These are phyloP conservation scores for Drosera capensis DNA, from an alignment of 148 eudicot species.

Conservation along the genomic window DNA sequence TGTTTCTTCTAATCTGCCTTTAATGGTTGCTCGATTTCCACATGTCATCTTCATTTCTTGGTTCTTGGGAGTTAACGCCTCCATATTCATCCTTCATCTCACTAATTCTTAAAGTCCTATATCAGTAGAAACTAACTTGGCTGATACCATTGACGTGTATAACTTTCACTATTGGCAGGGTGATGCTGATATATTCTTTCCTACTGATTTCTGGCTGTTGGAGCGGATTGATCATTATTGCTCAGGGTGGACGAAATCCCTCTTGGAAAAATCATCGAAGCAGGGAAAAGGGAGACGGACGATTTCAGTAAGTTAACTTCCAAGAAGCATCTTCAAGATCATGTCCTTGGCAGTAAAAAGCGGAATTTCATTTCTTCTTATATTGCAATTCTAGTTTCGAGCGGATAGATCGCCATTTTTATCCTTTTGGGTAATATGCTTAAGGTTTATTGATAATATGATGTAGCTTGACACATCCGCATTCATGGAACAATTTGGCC, in stretches of 20 bases:
- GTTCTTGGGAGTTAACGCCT: background rate
- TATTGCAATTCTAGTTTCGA: too few species aligned
- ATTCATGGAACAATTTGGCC: conserved; percentile 94
- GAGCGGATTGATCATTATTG: conserved; percentile 81
- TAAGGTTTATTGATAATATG: too few species aligned
- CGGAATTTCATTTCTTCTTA: too few species aligned
- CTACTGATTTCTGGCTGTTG: conserved; percentile 89
- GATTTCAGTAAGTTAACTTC: conserved; percentile 36
- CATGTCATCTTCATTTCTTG: too few species aligned
- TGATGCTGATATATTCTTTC: conserved; percentile 97
- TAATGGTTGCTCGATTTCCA: too few species aligned
- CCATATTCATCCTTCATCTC: background rate
- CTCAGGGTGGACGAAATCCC: conserved; percentile 55
- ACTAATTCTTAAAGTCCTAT: too few species aligned
- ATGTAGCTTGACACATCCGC: conserved; percentile 81
- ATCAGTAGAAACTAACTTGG: too few species aligned
- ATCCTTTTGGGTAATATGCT: too few species aligned
- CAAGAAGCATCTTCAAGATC: too few species aligned
- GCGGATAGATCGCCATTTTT: too few species aligned
- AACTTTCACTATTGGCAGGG: conserved; percentile 39
- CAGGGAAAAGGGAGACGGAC: conserved; percentile 71
- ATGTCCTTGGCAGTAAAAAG: too few species aligned
- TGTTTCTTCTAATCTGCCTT: too few species aligned
- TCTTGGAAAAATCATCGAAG: conserved; percentile 24
- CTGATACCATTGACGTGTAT: background rate